phyloP scores from a whole-genome alignment of 108 stramenopile species.

The Fragilaria crotonensis region DNA sequence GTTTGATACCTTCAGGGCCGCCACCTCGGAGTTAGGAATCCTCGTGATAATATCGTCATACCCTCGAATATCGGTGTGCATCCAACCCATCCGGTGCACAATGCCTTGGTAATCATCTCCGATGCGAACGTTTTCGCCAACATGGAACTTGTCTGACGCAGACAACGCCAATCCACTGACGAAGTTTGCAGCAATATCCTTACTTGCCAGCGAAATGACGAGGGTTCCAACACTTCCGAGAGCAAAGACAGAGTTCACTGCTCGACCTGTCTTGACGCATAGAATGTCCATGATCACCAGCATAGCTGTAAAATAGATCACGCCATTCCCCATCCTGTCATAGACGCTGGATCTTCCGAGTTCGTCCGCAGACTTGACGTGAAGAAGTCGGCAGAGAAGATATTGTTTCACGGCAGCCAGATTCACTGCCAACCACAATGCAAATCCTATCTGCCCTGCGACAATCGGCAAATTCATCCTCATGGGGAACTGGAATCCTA shows the following conservation, averaged over 20 bases:
- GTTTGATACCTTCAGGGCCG: constrained; percentile 38
- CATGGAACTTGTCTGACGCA: constrained; percentile 40
- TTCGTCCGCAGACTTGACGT: background rate
- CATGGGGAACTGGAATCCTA: background rate
- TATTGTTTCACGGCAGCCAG: background rate
- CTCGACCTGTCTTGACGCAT: constrained; percentile 33
- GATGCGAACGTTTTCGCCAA: constrained; percentile 47
- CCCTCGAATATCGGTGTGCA: constrained; percentile 27
- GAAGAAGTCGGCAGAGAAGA: background rate
- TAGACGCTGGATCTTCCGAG: background rate
- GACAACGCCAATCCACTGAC: constrained; percentile 54
- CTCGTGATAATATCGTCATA: constrained; percentile 38
- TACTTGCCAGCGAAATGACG: constrained; percentile 33
- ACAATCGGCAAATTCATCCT: background rate
- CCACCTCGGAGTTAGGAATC: constrained; percentile 55
- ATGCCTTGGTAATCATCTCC: constrained; percentile 50
- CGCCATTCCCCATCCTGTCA: constrained; percentile 2
- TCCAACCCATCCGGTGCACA: constrained; percentile 46
- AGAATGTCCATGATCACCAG: constrained; percentile 29
- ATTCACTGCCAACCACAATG: background rate
- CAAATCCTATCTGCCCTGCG: background rate
- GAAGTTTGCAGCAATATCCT: constrained; percentile 17
- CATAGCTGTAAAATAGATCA: constrained; percentile 1
- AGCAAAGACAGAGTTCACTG: constrained; percentile 40
- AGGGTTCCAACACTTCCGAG: constrained; percentile 53